Evolutionary conservation across 352 stramenopile genomes (phyloP), one percentile per base, ranked within the genome.

Genomic region (Phytophthora sp.): DNA sequence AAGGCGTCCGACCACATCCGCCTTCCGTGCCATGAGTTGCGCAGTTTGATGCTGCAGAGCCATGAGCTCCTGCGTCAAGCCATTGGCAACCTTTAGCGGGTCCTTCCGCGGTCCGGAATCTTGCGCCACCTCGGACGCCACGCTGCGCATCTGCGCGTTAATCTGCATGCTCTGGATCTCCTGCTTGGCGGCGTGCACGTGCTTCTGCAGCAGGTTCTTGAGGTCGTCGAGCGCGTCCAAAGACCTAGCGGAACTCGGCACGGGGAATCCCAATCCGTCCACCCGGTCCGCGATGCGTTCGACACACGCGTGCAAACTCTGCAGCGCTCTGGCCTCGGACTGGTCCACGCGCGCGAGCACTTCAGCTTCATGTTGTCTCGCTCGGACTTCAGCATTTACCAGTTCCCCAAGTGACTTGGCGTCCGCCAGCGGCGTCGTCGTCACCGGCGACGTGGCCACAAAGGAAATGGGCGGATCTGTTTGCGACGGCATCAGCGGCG

Each of bases 111-210:
- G 15, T 30, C 39, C 48, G 0, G 34, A 21, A 38, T 44, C 54
- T 21, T 56, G 60, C 15, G 50, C 53, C 26, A 55, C 57, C 41
- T 89, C 77, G 5, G 76, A 77, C 12, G 76, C 74, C 9, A 85
- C 73, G 35, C 62, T 81, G 23, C 70, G 67, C 79, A 89, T 91
- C 52, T 85, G 76, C 15, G 70, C 74, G 21, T 77, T 66, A 59
- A 89, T 89, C 66, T 91, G 71, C 48, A 89, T 65, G 30, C 64
- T 87, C 58, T 91, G 82, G 24, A 91, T 86, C 46, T 91, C 82
- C 52, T 88, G 79, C 45, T 80, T 85, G 17, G 77, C 51, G 0
- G 73, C 52, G 30, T 84, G 76, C 11, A 83, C 70, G 28, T 88
- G 76, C 26, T 66, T 74, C 26, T 73, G 64, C 38, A 91, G 53